Evolutionary conservation across 2,329 filamentous ascomycete genomes (phyloP).

Genomic region (Aspergillus ochraceus): DNA sequence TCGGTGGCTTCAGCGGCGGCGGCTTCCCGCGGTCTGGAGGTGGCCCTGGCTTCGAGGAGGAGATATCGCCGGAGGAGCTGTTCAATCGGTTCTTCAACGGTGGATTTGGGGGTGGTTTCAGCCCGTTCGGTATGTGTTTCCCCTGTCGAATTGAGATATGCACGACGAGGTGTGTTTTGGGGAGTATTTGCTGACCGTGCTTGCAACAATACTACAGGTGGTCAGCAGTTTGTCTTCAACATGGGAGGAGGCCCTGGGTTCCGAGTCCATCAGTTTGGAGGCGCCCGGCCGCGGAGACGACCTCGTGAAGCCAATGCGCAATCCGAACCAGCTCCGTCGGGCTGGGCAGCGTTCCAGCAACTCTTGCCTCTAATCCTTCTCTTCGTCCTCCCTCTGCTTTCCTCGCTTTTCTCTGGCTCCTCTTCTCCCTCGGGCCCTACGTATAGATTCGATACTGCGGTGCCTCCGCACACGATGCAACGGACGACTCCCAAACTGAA

Average conservation of each 20-base stretch:
- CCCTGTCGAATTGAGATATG: neutral
- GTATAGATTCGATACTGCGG: conserved; percentile 73
- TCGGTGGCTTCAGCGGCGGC: conserved; percentile 48
- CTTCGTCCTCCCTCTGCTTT: conserved; percentile 80
- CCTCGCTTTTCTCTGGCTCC: conserved; percentile 69
- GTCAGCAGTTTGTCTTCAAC: conserved; percentile 93
- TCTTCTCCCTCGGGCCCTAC: conserved; percentile 61
- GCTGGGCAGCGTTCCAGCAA: conserved; percentile 62
- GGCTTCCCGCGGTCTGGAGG: conserved; percentile 49
- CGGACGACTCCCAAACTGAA: conserved; percentile 70
- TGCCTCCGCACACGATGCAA: conserved; percentile 70
- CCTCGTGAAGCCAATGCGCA: conserved; percentile 64
- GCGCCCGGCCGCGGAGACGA: conserved; percentile 71
- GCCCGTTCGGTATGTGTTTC: conserved; percentile 60
- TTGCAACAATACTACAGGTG: conserved; percentile 45
- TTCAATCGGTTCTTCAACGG: conserved; percentile 96
- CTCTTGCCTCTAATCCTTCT: conserved; percentile 86
- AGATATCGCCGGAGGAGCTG: conserved; percentile 94
- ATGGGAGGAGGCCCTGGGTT: conserved; percentile 88
- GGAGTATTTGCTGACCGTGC: neutral
- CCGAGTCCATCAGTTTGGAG: conserved; percentile 93
- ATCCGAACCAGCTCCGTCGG: conserved; percentile 53
- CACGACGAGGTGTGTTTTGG: neutral
- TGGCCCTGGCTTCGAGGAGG: conserved; percentile 74
- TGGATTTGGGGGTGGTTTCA: conserved; percentile 59